phyloP scores from a whole-genome alignment of 768 basidiomycete genomes.

The Leccinum variicolor region DNA sequence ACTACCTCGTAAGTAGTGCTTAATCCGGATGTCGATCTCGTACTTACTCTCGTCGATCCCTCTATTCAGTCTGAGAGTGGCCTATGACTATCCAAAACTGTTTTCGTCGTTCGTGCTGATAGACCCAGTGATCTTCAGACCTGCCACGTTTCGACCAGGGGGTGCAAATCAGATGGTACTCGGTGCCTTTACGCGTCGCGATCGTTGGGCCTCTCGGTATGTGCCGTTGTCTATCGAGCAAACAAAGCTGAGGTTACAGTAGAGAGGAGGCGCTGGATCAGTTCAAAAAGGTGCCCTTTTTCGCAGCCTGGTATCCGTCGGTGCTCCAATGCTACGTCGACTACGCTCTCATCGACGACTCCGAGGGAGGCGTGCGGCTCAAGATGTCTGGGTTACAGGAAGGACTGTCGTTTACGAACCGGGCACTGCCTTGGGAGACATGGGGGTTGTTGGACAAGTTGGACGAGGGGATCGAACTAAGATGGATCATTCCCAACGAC shows the following conservation, averaged over 20 bases:
- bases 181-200: conserved; percentile 56
- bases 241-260: neutral
- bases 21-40: neutral
- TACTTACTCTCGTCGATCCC: neutral
- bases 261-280: conserved; percentile 58
- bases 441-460: conserved; percentile 29
- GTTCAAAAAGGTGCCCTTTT: conserved; percentile 61
- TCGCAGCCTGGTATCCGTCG: conserved; percentile 63
- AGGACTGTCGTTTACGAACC: conserved; percentile 56
- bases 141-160: neutral
- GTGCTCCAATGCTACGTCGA: conserved; percentile 60
- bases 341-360: conserved; percentile 42
- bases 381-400: conserved; percentile 70
- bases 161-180: conserved; percentile 14
- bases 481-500: conserved; percentile 28
- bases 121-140: conserved; percentile 65
- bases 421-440: conserved; percentile 16
- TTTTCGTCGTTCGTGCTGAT: conserved; percentile 72
- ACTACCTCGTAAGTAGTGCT: conserved; percentile 57
- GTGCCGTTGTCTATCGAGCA: conserved; percentile 1
- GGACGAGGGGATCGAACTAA: conserved; percentile 24
- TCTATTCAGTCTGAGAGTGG: conserved; percentile 54
- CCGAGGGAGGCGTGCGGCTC: conserved; percentile 44
- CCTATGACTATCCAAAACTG: conserved; percentile 56
- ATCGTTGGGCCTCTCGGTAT: conserved; percentile 61